Percentiles rank a stretch among this genome's conserved stretches.
Evolutionary conservation across 2,329 filamentous ascomycete genomes (phyloP).

Genomic region (Xylariaceae sp.): DNA sequence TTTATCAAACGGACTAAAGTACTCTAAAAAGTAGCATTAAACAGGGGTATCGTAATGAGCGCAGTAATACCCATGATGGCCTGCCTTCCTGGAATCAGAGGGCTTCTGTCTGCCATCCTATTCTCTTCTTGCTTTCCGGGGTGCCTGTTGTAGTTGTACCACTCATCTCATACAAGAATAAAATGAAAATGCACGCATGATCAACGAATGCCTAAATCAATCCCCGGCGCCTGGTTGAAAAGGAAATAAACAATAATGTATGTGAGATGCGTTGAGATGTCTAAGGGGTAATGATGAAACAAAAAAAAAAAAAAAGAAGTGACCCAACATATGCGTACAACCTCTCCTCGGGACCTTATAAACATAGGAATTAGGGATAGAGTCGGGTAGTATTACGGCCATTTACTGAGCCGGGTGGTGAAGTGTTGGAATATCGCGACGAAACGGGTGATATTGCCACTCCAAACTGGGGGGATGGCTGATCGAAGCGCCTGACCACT

Average conservation of each 20-base stretch:
- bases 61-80: background rate
- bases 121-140: too few species aligned
- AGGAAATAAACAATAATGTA: background rate
- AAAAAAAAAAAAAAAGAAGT: too few species aligned
- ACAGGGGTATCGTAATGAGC: background rate
- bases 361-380: background rate
- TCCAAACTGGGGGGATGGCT: slow-evolving; percentile 2
- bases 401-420: background rate
- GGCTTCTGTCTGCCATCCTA: too few species aligned
- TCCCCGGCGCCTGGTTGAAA: background rate
- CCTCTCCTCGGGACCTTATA: too few species aligned
- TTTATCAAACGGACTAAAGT: too few species aligned
- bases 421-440: background rate
- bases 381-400: background rate
- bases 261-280: background rate
- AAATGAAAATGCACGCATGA: background rate
- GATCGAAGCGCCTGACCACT: background rate
- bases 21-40: too few species aligned
- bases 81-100: too few species aligned
- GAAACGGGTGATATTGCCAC: slow-evolving; percentile 4
- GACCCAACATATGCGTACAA: too few species aligned
- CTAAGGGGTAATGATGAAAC: background rate
- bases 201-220: background rate
- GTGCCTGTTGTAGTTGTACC: too few species aligned
- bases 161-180: too few species aligned